phyloP scores from a whole-genome alignment of 495 filamentous ascomycete genomes.

The Hypomontagnella submonticulosa region DNA sequence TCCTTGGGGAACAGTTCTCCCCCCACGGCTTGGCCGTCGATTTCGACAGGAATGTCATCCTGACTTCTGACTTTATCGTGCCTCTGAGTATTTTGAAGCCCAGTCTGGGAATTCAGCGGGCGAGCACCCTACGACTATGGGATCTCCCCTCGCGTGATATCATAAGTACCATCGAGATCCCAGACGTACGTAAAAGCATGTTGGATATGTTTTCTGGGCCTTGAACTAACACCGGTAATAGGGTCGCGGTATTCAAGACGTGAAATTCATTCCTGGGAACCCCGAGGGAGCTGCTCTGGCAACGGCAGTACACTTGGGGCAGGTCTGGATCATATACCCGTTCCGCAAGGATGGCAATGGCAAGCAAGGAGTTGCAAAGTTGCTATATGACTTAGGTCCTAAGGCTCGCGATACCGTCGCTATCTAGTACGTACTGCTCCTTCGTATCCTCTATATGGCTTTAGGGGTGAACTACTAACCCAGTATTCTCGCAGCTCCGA shows the following conservation, averaged over 20 bases:
- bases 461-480: not conserved
- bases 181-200: conserved; percentile 55
- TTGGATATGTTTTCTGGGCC: not conserved
- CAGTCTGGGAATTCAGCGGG: conserved; percentile 60
- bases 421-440: conserved; percentile 59
- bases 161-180: conserved; percentile 70
- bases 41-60: conserved; percentile 65
- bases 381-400: conserved; percentile 67
- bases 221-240: conserved; percentile 28
- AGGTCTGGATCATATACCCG: conserved; percentile 74
- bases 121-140: conserved; percentile 70
- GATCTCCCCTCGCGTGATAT: conserved; percentile 63
- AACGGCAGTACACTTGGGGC: conserved; percentile 69
- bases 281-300: conserved; percentile 67
- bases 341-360: conserved; percentile 64
- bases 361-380: conserved; percentile 66
- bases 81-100: conserved; percentile 70
- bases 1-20: conserved; percentile 68
- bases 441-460: not conserved
- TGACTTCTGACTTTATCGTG: conserved; percentile 72
- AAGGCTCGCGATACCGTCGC: conserved; percentile 66
- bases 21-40: conserved; percentile 70
- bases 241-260: conserved; percentile 71
- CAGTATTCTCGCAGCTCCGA: conserved; percentile 52
- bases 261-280: conserved; percentile 74